A percentile compares a stretch with the other conserved stretches of the same genome.
These are phyloP conservation scores for Leptographium procerum DNA, from an alignment of 2,329 filamentous ascomycete genomes.

Conservation along the genomic window DNA sequence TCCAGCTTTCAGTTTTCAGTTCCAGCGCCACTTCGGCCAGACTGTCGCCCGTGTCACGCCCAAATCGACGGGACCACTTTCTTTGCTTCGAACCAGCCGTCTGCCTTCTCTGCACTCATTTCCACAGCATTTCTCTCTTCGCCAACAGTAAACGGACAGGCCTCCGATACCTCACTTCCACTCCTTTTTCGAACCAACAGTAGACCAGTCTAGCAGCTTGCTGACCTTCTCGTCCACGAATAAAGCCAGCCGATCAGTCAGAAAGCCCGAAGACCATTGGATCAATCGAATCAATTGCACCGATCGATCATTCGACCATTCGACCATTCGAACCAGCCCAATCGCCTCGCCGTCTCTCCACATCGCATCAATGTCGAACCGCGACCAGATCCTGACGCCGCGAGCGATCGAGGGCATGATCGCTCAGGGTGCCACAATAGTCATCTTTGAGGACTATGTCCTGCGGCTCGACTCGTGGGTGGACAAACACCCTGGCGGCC, in stretches of 20 bases:
- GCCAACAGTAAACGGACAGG: not conserved
- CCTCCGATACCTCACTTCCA: not conserved
- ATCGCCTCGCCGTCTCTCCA: not conserved
- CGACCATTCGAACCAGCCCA: not conserved
- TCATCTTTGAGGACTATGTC: slow-evolving; percentile 43
- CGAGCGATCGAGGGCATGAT: slow-evolving; percentile 39
- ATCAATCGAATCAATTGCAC: no score
- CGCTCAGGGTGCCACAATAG: slow-evolving; percentile 41
- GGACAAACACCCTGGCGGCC: slow-evolving; percentile 45
- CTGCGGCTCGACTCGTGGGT: slow-evolving; percentile 48
- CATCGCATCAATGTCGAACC: slow-evolving; percentile 10
- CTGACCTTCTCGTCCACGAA: not conserved
- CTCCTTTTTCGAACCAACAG: not conserved
- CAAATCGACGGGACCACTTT: not conserved
- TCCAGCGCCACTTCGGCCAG: not conserved
- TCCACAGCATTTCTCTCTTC: not conserved
- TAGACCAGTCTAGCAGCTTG: not conserved
- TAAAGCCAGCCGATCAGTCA: not conserved
- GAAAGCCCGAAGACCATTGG: no score
- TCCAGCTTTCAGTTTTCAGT: no score
- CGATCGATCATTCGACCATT: not conserved
- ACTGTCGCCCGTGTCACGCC: not conserved
- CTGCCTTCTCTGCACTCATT: not conserved
- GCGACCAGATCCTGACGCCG: slow-evolving; percentile 31
- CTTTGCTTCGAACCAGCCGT: not conserved